phyloP scores from a whole-genome alignment of 2,329 filamentous ascomycete species.

The Cytospora chrysosperma region DNA sequence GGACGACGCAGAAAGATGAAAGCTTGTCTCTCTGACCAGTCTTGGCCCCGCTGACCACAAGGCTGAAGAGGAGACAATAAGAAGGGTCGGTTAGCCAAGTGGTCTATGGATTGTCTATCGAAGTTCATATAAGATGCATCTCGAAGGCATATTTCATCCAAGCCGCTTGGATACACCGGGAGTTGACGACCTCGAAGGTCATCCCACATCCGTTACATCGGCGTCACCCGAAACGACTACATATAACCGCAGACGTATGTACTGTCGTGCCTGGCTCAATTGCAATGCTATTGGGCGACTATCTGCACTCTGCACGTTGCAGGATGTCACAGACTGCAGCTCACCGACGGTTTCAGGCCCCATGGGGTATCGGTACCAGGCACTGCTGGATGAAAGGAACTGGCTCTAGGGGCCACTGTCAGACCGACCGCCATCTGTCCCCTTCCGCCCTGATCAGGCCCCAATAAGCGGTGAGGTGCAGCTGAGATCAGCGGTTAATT shows the following conservation, averaged over 20 bases:
- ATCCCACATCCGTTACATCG: not conserved
- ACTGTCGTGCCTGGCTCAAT: not conserved
- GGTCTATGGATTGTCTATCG: not conserved
- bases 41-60: constrained; percentile 14
- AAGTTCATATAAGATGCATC: not conserved
- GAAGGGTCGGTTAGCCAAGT: not conserved
- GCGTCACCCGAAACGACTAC: not conserved
- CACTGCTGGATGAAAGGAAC: not conserved
- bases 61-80: not conserved
- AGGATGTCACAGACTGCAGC: constrained; percentile 1
- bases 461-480: constrained; percentile 22
- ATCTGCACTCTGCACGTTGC: not conserved
- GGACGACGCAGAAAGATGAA: constrained; percentile 7
- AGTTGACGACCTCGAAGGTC: not conserved
- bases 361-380: not conserved
- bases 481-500: not conserved
- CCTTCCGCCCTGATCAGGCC: not conserved
- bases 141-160: not conserved
- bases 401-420: not conserved
- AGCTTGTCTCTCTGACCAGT: constrained; percentile 13
- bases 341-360: not conserved
- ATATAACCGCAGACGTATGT: not conserved
- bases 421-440: constrained; percentile 1
- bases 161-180: not conserved
- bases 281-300: not conserved